Conservation (phyloP, 2,329 filamentous ascomycete species). For the Cercospora sesami region DNA sequence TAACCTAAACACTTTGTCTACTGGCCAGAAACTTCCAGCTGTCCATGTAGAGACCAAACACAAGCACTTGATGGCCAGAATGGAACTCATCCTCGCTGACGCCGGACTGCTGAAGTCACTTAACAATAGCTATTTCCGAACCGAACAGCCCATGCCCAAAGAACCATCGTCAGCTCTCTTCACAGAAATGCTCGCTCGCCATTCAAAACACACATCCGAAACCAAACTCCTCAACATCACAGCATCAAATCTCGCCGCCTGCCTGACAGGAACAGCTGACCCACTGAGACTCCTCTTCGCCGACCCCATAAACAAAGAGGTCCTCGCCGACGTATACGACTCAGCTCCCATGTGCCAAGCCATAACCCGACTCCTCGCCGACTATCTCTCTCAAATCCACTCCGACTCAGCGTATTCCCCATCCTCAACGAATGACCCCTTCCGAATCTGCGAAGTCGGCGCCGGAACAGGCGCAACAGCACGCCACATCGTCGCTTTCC, state of each 20-base stretch:
- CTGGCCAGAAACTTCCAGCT: conserved; percentile 6
- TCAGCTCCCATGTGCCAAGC: conserved; percentile 14
- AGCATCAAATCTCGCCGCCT: conserved; percentile 12
- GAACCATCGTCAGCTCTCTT: neutral
- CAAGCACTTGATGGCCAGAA: conserved; percentile 4
- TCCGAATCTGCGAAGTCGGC: conserved; percentile 47
- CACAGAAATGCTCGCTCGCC: conserved; percentile 6
- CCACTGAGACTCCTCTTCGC: conserved; percentile 16
- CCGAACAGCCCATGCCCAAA: neutral
- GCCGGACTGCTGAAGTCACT: conserved; percentile 6
- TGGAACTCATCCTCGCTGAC: conserved; percentile 12
- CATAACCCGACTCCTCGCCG: conserved; percentile 9
- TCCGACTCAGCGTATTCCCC: neutral
- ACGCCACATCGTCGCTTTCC: conserved; percentile 31
- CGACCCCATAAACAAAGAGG: neutral
- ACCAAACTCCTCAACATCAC: conserved; percentile 15
- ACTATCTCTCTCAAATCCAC: conserved; percentile 1
- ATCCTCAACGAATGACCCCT: neutral
- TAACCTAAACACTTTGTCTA: neutral
- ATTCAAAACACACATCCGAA: conserved; percentile 17
- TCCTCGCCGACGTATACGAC: conserved; percentile 16
- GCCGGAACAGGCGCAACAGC: conserved; percentile 50
- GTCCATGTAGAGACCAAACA: conserved; percentile 7
- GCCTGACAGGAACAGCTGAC: conserved; percentile 9
- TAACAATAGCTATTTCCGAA: conserved; percentile 10